Evolutionary conservation across 1,284 basidiomycete genomes (phyloP).

Genomic region (Sphaerobolus stellatus): DNA sequence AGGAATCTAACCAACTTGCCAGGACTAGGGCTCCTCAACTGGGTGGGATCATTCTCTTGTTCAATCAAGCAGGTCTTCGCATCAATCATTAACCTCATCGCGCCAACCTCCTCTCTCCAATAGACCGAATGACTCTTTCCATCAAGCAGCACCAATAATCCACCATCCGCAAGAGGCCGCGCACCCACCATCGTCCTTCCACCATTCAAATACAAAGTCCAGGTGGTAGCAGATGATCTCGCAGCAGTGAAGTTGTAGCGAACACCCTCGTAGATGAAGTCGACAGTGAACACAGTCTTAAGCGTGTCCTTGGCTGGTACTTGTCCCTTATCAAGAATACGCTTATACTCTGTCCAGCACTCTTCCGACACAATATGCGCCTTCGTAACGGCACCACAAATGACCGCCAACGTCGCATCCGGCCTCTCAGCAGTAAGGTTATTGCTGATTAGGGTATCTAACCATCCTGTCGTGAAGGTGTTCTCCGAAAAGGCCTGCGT

Average conservation of each 20-base stretch:
- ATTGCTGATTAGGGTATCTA: conserved; percentile 95
- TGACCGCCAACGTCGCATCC: conserved; percentile 87
- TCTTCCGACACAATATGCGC: conserved; percentile 88
- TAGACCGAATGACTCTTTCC: conserved; percentile 97
- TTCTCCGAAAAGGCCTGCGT: conserved; percentile 97
- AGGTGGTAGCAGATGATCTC: conserved; percentile 83
- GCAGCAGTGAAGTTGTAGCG: conserved; percentile 97
- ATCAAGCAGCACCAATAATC: conserved; percentile 87
- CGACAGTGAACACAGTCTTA: conserved; percentile 96
- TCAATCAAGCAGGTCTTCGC: conserved; percentile 98
- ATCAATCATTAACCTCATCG: conserved; percentile 91
- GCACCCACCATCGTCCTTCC: conserved; percentile 88
- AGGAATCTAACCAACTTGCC: conserved; percentile 96
- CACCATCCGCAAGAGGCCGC: conserved; percentile 91
- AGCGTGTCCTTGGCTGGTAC: conserved; percentile 93
- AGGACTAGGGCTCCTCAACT: conserved; percentile 93
- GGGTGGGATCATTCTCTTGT: conserved; percentile 99
- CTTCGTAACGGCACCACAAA: conserved; percentile 97
- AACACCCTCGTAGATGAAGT: conserved; percentile 96
- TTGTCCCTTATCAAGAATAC: conserved; percentile 96
- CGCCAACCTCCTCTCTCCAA: conserved; percentile 98
- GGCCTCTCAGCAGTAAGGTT: conserved; percentile 97
- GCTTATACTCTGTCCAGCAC: conserved; percentile 92
- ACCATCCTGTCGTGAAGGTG: conserved; percentile 98
- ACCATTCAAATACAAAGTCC: conserved; percentile 97